Evolutionary conservation across 108 stramenopile genomes (phyloP), one percentile per base, ranked within the genome.

Genomic region (Stephanodiscus minutulus): DNA sequence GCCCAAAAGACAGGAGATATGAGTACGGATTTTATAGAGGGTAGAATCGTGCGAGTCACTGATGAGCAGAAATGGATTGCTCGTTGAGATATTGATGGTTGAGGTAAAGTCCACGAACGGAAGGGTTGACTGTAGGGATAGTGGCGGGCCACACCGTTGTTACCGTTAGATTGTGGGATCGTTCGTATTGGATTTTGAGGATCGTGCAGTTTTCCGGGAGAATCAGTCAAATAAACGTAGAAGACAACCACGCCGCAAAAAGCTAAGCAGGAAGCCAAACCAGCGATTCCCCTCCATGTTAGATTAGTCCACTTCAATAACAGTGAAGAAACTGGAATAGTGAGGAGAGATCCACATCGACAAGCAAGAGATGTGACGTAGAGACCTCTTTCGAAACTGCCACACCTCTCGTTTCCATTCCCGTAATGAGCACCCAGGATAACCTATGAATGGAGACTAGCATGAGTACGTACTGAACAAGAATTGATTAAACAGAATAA

Each of bases 151-250:
- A 5, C 72, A 33, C 59, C 61, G 46, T 52, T 68, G 37, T 47
- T 29, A 47, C 35, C 61, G 61, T 44, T 50, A 43, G 33, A 28
- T 41, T 64, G 50, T 63, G 66, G 61, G 29, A 49, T 49, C 27
- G 68, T 83, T 61, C 82, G 73, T 44, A 91, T 60, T 54, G 90
- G 85, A 77, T 94, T 94, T 75, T 88, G 86, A 55, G 92, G 90
- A 64, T 87, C 84, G 60, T 94, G 82, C 21, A 79, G 41, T 65
- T 73, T 72, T 9, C 66, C 62, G 10, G 88, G 90, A 24, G 92
- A 86, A 58, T 94, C 88, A 10, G 74, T 53, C 3, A 86, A 39
- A 43, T 81, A 90, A 21, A 89, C 54, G 70, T 81, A 90, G 27
- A 85, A 66, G 5, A 87, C 72, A 12, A 83, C 66, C 15, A 84